Conservation (phyloP, 2,329 filamentous ascomycete species). For the Sclerotinia nivalis region DNA sequence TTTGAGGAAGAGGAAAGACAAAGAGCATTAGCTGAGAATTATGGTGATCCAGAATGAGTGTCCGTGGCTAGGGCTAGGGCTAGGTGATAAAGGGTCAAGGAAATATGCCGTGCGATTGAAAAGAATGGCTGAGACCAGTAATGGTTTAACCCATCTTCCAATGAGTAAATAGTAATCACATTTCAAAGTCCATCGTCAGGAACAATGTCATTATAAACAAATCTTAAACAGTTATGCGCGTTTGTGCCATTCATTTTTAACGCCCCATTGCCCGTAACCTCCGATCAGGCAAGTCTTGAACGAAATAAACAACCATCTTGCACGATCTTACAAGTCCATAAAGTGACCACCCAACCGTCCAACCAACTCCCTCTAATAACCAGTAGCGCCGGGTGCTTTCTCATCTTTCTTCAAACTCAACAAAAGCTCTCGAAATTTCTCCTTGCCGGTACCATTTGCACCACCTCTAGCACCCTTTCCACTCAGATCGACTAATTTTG, state of each 20-base stretch:
- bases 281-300: conserved; percentile 33
- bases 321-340: conserved; percentile 38
- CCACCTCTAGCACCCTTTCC: conserved; percentile 89
- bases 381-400: conserved; percentile 70
- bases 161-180: conserved; percentile 19
- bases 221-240: conserved; percentile 15
- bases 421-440: conserved; percentile 90
- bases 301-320: conserved; percentile 35
- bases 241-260: conserved; percentile 41
- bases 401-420: conserved; percentile 89
- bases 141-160: background rate
- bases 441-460: conserved; percentile 88
- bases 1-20: conserved; percentile 61
- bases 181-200: background rate
- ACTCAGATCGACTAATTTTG: conserved; percentile 95
- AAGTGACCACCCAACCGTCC: conserved; percentile 22
- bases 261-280: conserved; percentile 37
- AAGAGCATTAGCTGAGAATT: conserved; percentile 34
- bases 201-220: conserved; percentile 19
- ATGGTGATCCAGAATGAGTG: conserved; percentile 42
- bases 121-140: conserved; percentile 1
- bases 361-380: conserved; percentile 50
- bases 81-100: background rate
- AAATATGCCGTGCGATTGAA: background rate
- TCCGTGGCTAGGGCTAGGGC: background rate